These are phyloP conservation scores for Sporormia fimetaria DNA, from an alignment of 495 filamentous ascomycete species.

Conservation along the genomic window DNA sequence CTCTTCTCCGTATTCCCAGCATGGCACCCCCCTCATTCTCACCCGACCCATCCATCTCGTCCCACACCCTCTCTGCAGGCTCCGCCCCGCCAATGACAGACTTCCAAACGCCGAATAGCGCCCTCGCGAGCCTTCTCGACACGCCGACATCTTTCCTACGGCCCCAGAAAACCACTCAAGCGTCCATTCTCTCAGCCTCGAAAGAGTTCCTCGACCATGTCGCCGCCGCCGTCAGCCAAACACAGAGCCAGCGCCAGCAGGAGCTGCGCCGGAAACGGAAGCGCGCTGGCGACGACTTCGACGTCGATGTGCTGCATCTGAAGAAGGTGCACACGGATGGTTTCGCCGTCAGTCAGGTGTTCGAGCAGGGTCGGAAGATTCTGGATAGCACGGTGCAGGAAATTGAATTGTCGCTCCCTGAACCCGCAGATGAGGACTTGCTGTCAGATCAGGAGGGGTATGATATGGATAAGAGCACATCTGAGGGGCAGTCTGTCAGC, in stretches of 20 bases:
- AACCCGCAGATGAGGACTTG: conserved; percentile 29
- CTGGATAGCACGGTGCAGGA: conserved; percentile 47
- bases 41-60: conserved; percentile 24
- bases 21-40: conserved; percentile 25
- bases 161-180: conserved; percentile 51
- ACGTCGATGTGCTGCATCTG: conserved; percentile 48
- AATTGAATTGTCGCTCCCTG: conserved; percentile 35
- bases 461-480: conserved; percentile 9
- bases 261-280: conserved; percentile 55
- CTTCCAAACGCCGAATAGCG: conserved; percentile 9
- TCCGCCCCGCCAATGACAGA: conserved; percentile 23
- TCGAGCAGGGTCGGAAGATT: conserved; percentile 83
- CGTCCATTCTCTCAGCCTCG: conserved; percentile 53
- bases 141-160: conserved; percentile 53
- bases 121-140: conserved; percentile 39
- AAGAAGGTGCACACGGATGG: conserved; percentile 75
- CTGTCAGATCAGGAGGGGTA: conserved; percentile 2
- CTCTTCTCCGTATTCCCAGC: too few relatives aligned
- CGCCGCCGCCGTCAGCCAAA: conserved; percentile 54
- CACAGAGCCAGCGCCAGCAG: conserved; percentile 31
- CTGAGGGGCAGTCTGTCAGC: conserved; percentile 8
- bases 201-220: conserved; percentile 69
- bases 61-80: conserved; percentile 26
- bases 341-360: conserved; percentile 80
- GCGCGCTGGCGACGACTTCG: conserved; percentile 32